phyloP scores from a whole-genome alignment of 2,329 filamentous ascomycete genomes.

The Fusarium sororula region DNA sequence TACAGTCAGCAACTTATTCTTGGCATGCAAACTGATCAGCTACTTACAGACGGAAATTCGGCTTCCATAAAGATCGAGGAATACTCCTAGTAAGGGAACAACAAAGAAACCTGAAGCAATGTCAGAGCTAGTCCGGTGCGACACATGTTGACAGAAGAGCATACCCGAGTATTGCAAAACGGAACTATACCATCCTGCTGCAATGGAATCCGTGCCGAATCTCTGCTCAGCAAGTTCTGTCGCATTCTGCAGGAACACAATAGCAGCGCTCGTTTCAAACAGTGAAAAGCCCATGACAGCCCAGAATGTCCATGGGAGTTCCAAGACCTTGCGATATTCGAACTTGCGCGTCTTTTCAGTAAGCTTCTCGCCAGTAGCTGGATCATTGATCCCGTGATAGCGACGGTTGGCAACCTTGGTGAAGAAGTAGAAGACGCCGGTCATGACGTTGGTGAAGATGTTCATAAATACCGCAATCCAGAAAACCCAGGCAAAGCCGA shows the following conservation, averaged over 20 bases:
- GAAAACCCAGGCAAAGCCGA: constrained; percentile 62
- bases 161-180: constrained; percentile 57
- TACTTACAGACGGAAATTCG: constrained; percentile 56
- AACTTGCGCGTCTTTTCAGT: constrained; percentile 66
- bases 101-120: constrained; percentile 59
- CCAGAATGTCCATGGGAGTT: constrained; percentile 69
- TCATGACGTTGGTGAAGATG: constrained; percentile 66
- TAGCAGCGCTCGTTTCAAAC: constrained; percentile 64
- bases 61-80: constrained; percentile 64
- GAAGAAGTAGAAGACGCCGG: constrained; percentile 62
- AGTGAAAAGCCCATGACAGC: constrained; percentile 61
- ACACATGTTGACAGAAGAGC: accelerated
- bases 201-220: constrained; percentile 61
- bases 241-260: constrained; percentile 64
- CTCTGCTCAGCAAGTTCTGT: constrained; percentile 68
- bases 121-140: not conserved
- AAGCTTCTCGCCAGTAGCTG: constrained; percentile 64
- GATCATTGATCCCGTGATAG: constrained; percentile 37
- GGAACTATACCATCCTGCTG: constrained; percentile 67
- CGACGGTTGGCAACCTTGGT: constrained; percentile 42
- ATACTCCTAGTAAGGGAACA: constrained; percentile 62
- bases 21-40: accelerated
- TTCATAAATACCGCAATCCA: constrained; percentile 71
- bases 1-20: accelerated
- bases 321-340: constrained; percentile 61